Evolutionary conservation across 1,284 basidiomycete genomes (phyloP), one percentile per base, ranked within the genome.

Genomic region (Thelephora terrestris): DNA sequence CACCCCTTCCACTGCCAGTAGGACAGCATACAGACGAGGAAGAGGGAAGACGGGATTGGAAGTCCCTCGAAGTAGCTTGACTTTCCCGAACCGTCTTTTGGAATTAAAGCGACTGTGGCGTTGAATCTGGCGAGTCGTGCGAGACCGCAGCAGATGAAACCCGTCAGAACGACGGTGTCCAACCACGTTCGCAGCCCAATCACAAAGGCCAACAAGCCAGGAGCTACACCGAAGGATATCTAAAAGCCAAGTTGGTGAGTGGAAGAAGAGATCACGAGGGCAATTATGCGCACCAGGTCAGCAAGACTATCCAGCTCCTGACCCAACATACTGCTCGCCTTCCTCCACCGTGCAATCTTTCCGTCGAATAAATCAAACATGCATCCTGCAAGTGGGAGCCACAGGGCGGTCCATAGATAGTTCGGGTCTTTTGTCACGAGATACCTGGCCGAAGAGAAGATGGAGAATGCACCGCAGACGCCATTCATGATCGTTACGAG

Each of bases 401-500:
- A 71, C 52, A 96, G 80, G 5, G 94, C 96, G 47, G 80, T 78
- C 80, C 90, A 90, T 49, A 97, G 71, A 65, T 84, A 81, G 55
- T 79, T 77, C 52, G 78, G 75, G 64, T 99, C 91, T 55, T 85
- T 81, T 24, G 87, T 87, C 47, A 90, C 60, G 54, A 95, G 75
- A 68, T 95, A 95, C 51, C 85, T 83, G 36, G 87, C 91, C 7
- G 91, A 94, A 34, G 88, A 93, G 65, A 95, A 95, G 55, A 99
- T 76, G 37, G 94, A 97, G 58, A 97, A 86, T 14, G 91, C 91
- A 50, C 96, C 96, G 68, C 96, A 99, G 64, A 99, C 90, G 37
- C 96, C 96, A 64, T 99, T 99, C 85, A 96, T 95, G 56, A 99
- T 91, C n/a, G 95, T 99, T 60, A 99, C 92, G 42, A 96, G 78